phyloP scores from a whole-genome alignment of 495 filamentous ascomycete genomes.

The Elasticomyces elasticus region DNA sequence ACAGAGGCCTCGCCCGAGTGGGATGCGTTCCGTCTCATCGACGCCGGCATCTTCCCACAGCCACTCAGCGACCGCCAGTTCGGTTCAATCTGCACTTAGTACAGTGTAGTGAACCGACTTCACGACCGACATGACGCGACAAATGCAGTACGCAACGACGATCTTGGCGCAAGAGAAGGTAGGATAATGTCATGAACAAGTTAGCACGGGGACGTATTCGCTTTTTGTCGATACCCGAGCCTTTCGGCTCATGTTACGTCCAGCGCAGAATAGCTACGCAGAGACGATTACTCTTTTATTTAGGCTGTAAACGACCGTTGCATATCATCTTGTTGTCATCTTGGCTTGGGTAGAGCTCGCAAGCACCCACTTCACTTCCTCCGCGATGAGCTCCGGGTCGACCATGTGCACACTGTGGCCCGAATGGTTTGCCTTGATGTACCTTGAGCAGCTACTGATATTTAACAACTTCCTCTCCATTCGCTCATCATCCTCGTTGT shows the following conservation, averaged over 20 bases:
- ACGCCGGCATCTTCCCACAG: conserved; percentile 40
- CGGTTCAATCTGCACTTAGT: conserved; percentile 2
- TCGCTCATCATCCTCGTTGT: too few relatives aligned
- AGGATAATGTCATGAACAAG: neutral
- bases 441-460: too few relatives aligned
- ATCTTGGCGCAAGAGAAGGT: neutral
- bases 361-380: too few relatives aligned
- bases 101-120: neutral
- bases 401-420: too few relatives aligned
- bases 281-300: neutral
- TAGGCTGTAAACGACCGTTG: neutral
- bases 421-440: too few relatives aligned
- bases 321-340: too few relatives aligned
- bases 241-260: neutral
- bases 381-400: too few relatives aligned
- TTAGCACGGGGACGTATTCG: neutral
- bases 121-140: neutral
- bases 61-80: conserved; percentile 17
- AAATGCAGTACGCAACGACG: neutral
- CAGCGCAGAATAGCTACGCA: neutral
- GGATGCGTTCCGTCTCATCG: conserved; percentile 38
- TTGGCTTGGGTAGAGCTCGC: too few relatives aligned
- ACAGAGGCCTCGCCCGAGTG: conserved; percentile 41
- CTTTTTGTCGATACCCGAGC: neutral
- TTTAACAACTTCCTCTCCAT: too few relatives aligned